Base-by-base conservation (phyloP, 768 basidiomycete genomes). In the Boletus fagicola region DNA sequence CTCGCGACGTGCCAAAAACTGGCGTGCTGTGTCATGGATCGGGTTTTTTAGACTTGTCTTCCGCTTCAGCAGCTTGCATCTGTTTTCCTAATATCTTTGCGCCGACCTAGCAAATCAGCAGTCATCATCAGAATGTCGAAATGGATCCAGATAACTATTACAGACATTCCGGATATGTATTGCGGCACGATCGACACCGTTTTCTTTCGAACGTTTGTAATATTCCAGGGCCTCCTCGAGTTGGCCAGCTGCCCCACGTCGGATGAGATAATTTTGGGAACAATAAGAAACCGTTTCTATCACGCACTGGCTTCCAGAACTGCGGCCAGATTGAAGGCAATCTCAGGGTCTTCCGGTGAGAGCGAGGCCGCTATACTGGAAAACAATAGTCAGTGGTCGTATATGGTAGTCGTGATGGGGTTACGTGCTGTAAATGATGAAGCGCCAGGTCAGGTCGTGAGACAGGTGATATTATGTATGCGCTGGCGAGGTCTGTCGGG, bases 301-400 rank as follows among this genome's bases (percentile, higher is more conserved):
- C 55, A 79, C 86, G 65, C 64, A 91, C 92, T 83, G 54, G 92
- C 92, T 85, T 94, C 92, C 58, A 94, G 80, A 65, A 94, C 90
- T 45, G 91, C 92, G 50, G 89, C 92, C 57, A 92, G 82, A 76
- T 94, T 94, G 79, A 93, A 94, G 16, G 90, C 86, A 67, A 94
- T 92, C 71, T 94, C 92, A 70, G 89, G 86, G 77, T 94, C 92
- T 71, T 92, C 88, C 46, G 92, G 92, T 57, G 87, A 82, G 64
- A 94, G 81, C n/a, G 86, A 84, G 44, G 85, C 79, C 49, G 92
- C 92, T 69, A 89, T 85, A 63, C 92, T 94, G 74, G 58, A 68
- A 67, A 60, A 65, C 68, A 68, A 70, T 68, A 67, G 58, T 73
- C 54, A 74, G 68, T 61, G 60, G 50, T 62, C 66, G 44, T 62